A percentile compares a stretch with the other conserved stretches of the same genome.
Evolutionary conservation across 1,284 basidiomycete species (phyloP).

Genomic region (Volvariella volvacea): DNA sequence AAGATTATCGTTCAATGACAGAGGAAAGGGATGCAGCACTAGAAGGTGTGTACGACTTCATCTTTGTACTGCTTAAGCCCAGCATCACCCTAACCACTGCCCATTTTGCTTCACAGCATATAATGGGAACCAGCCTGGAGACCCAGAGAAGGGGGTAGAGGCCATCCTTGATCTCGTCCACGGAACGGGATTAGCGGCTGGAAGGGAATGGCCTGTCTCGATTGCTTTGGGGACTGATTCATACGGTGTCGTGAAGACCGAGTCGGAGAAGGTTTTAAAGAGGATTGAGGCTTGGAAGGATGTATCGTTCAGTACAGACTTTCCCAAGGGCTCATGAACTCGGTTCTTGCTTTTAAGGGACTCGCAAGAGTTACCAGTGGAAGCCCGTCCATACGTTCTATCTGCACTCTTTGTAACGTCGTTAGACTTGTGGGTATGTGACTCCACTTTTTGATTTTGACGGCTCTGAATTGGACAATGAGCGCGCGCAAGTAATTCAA

Average conservation of each 20-base stretch:
- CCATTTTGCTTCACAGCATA: constrained; percentile 1
- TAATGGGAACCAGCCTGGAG: constrained; percentile 13
- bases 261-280: constrained; percentile 5
- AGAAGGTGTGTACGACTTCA: constrained; percentile 1
- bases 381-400: no score
- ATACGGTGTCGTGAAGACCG: constrained; percentile 6
- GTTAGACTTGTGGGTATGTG: no score
- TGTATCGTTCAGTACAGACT: constrained; percentile 9
- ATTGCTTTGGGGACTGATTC: constrained; percentile 13
- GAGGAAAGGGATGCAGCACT: constrained; percentile 4
- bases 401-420: no score
- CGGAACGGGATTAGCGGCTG: constrained; percentile 13
- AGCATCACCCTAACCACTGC: no score
- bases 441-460: no score
- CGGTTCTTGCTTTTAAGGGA: no score
- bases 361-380: no score
- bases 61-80: no score
- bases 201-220: constrained; percentile 6
- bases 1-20: constrained; percentile 4
- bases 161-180: constrained; percentile 15
- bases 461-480: no score
- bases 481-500: no score
- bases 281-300: constrained; percentile 13
- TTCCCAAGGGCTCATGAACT: neutral
- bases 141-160: constrained; percentile 12